Evolutionary conservation across 2,329 filamentous ascomycete species (phyloP), one percentile per base, ranked within the genome.

Genomic region (Colletotrichum graminicola): DNA sequence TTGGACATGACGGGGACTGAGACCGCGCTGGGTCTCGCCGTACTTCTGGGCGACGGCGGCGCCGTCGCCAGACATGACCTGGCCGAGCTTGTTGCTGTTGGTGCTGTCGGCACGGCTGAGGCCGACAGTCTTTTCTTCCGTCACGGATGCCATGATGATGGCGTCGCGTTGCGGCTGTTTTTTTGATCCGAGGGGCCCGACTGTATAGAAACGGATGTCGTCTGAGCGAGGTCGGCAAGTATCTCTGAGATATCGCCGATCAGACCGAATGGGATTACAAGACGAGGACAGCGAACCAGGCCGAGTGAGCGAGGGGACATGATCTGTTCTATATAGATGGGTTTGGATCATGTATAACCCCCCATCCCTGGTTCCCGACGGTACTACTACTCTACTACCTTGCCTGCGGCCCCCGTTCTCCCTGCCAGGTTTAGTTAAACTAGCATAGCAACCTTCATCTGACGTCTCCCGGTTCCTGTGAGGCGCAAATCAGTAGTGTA

Each of bases 1-100:
- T 74, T 86, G 84, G 29, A 86, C 84, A 72, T 85, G 83, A 21
- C 83, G 82, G 34, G 82, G 79, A 60, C 73, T 77, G 68, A 81
- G 77, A 61, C 79, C 79, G 59, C 79, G 78, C 21, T 77, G 70
- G n/a, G 79, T 81, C 72, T 79, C 75, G 29, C 79, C 79, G 62
- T 80, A 79, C 66, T 77, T 60, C 26, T 72, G 54, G 18, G 66
- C 66, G 43, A 72, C 66, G 49, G 60, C 70, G 6, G 70, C 70
- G 6, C 39, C 60, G 39, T 41, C 57, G 23, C 66, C 66, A 7
- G 70, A 72, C 41, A 61, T 55, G 60, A 72, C 70, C 41, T 65
- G 60, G n/a, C 70, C 70, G 54, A 72, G 70, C 49, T 66, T 69
- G 66, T 72, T 69, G 39, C 66, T 69, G 36, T 52, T 70, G 66